Conservation (phyloP, 1,139 yeast genomes). For the Scheffersomyces insectosa region DNA sequence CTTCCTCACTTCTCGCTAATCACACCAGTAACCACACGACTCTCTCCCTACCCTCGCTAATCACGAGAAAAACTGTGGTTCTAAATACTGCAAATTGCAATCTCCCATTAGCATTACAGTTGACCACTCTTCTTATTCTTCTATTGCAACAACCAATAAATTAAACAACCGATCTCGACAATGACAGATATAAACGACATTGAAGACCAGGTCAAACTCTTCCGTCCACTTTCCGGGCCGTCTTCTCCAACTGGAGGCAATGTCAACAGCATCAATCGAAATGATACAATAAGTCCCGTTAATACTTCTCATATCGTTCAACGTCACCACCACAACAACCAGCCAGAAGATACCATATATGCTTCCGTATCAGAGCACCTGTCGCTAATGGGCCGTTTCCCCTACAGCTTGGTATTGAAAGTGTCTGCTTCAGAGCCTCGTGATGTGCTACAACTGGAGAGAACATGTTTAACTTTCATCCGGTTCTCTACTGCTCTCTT, state of each 20-base stretch:
- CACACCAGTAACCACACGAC: too few species aligned
- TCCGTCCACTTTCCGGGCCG: background rate
- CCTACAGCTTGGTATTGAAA: slow-evolving; percentile 34
- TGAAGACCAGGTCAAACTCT: slow-evolving; percentile 2
- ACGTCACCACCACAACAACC: background rate
- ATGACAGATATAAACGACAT: background rate
- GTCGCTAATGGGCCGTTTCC: slow-evolving; percentile 9
- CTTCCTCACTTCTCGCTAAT: too few species aligned
- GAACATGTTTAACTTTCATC: slow-evolving; percentile 56
- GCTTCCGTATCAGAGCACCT: background rate
- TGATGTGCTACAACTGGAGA: slow-evolving; percentile 61
- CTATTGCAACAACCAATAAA: too few species aligned
- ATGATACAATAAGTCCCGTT: too few species aligned
- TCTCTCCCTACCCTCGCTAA: too few species aligned
- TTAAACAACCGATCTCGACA: background rate
- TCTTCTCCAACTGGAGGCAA: too few species aligned
- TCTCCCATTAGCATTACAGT: too few species aligned
- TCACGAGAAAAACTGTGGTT: too few species aligned
- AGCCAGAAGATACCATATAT: background rate
- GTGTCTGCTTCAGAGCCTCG: slow-evolving; percentile 58
- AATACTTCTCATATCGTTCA: too few species aligned
- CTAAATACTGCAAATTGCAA: too few species aligned
- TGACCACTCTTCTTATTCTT: too few species aligned
- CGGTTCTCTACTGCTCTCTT: slow-evolving; percentile 52
- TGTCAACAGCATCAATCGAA: too few species aligned